Evolutionary conservation across 2,329 filamentous ascomycete genomes (phyloP).

Genomic region (Akanthomyces dipterigenus): DNA sequence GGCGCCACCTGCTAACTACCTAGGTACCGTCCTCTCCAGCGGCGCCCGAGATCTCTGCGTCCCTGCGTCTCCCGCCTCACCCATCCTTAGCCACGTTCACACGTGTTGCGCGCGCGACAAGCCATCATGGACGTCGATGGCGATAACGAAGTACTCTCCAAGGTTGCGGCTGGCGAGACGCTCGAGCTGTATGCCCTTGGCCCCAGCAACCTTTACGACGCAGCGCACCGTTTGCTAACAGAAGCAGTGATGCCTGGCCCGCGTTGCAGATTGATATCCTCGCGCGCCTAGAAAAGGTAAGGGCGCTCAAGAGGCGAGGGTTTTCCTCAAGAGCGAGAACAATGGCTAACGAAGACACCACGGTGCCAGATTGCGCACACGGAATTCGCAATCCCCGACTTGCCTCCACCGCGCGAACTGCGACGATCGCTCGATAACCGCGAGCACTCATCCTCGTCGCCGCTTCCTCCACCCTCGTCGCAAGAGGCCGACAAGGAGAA

Average conservation of each 20-base stretch:
- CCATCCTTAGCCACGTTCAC: neutral
- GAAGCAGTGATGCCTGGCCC: conserved; percentile 60
- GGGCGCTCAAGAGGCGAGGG: neutral
- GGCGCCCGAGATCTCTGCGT: neutral
- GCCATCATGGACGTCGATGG: conserved; percentile 48
- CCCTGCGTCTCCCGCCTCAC: neutral
- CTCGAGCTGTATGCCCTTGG: conserved; percentile 47
- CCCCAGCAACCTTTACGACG: neutral
- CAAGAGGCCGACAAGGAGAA: conserved; percentile 66
- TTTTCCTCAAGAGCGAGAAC: conserved; percentile 33
- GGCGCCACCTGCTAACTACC: neutral
- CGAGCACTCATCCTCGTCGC: conserved; percentile 37
- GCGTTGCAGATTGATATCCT: conserved; percentile 58
- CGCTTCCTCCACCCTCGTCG: conserved; percentile 36
- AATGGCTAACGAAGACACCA: neutral
- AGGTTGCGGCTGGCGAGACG: conserved; percentile 42
- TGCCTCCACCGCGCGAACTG: conserved; percentile 38
- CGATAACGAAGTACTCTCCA: conserved; percentile 42
- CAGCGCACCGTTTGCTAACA: conserved; percentile 9
- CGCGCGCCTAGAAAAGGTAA: conserved; percentile 58
- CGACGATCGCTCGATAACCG: conserved; percentile 19
- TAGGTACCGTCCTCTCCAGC: neutral
- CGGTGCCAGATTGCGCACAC: conserved; percentile 60
- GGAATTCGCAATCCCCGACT: conserved; percentile 66
- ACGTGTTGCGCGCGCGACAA: conserved; percentile 2